These are phyloP conservation scores for Vararia minispora DNA, from an alignment of 768 basidiomycete genomes.

Conservation along the genomic window DNA sequence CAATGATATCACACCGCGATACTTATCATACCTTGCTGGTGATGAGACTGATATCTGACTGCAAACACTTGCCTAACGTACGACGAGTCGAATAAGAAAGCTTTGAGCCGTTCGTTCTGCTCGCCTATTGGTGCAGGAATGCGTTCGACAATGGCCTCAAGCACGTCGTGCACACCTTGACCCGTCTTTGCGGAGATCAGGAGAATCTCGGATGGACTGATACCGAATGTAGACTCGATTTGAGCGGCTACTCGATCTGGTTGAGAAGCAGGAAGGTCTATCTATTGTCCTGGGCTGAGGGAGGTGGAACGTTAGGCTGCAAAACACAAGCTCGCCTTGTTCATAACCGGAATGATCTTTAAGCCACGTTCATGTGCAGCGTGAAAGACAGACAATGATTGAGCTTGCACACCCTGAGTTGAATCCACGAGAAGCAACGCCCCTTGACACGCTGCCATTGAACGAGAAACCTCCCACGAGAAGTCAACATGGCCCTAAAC, in stretches of 20 bases:
- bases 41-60: constrained; percentile 9
- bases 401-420: constrained; percentile 97
- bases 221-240: constrained; percentile 73
- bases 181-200: constrained; percentile 92
- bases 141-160: constrained; percentile 71
- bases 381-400: constrained; percentile 92
- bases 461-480: constrained; percentile 91
- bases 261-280: constrained; percentile 86
- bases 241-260: constrained; percentile 73
- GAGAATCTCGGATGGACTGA: constrained; percentile 63
- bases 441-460: constrained; percentile 88
- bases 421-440: constrained; percentile 81
- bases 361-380: constrained; percentile 73
- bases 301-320: constrained; percentile 2
- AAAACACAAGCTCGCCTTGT: constrained; percentile 49
- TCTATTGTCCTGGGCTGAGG: constrained; percentile 31
- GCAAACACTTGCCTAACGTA: constrained; percentile 26
- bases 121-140: constrained; percentile 71
- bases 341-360: constrained; percentile 81
- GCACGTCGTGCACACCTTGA: constrained; percentile 62
- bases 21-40: constrained; percentile 72
- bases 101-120: constrained; percentile 50
- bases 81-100: constrained; percentile 90
- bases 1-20: constrained; percentile 90
- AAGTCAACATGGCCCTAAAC: constrained; percentile 92